Percentiles rank a stretch among this genome's conserved stretches.
These are phyloP conservation scores for Stachybotrys chlorohalonatus DNA, from an alignment of 2,329 filamentous ascomycete genomes.

Conservation along the genomic window DNA sequence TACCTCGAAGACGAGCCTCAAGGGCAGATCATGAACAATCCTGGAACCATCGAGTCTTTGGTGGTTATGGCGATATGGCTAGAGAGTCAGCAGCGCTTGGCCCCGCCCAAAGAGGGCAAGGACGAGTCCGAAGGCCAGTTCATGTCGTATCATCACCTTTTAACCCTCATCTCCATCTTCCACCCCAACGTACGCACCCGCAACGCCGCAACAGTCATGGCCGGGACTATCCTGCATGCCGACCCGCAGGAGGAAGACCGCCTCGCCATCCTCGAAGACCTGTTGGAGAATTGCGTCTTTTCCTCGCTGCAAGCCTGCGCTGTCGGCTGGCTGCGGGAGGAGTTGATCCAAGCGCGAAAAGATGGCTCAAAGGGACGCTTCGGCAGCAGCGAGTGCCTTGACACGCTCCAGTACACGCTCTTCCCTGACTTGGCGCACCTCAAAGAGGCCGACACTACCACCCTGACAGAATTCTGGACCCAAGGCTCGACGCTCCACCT, in stretches of 20 bases:
- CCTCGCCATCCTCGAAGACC: conserved; percentile 53
- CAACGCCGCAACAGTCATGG: conserved; percentile 44
- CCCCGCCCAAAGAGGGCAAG: conserved; percentile 13
- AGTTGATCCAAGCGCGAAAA: conserved; percentile 40
- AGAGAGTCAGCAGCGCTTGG: conserved; percentile 38
- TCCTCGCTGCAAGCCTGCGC: conserved; percentile 53
- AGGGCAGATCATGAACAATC: conserved; percentile 35
- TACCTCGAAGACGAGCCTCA: conserved; percentile 45
- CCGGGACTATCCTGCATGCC: conserved; percentile 45
- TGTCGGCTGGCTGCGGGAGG: conserved; percentile 55
- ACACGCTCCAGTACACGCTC: conserved; percentile 50
- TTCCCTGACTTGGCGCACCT: conserved; percentile 49
- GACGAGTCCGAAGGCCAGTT: conserved; percentile 32
- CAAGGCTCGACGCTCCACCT: conserved; percentile 46
- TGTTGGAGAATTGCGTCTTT: conserved; percentile 57
- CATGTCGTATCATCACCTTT: conserved; percentile 51
- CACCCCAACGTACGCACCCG: conserved; percentile 45
- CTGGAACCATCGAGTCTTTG: conserved; percentile 50
- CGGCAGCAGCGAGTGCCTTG: conserved; percentile 43
- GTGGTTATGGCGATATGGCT: conserved; percentile 52
- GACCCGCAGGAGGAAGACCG: conserved; percentile 51
- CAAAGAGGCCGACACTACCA: conserved; percentile 27
- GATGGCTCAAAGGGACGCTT: conserved; percentile 30
- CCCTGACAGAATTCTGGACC: conserved; percentile 41
- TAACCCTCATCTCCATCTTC: conserved; percentile 49